Percentiles rank a stretch among this genome's conserved stretches.
phyloP scores from a whole-genome alignment of 2,329 filamentous ascomycete genomes.

The Hypoxylon sp. region DNA sequence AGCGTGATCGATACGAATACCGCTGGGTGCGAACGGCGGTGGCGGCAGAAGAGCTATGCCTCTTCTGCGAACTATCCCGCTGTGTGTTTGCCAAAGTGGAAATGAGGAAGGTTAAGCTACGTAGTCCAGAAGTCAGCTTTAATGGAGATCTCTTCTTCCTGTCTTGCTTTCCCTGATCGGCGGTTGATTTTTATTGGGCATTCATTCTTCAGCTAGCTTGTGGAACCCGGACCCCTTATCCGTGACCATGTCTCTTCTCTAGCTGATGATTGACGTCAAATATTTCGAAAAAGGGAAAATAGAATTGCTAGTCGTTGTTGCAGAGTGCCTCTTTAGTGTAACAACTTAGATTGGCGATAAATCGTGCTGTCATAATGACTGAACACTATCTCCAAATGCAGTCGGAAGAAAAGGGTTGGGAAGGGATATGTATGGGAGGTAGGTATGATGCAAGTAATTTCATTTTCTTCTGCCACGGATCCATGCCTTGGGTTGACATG shows the following conservation, averaged over 20 bases:
- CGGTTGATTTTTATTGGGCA: conserved; percentile 10
- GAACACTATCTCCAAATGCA: conserved; percentile 3
- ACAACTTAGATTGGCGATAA: neutral
- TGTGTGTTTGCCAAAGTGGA: neutral
- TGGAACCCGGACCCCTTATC: conserved; percentile 23
- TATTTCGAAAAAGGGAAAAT: conserved; percentile 22
- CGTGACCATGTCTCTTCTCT: conserved; percentile 29
- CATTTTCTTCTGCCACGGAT: conserved; percentile 1
- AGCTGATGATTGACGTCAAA: conserved; percentile 31
- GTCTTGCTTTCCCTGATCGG: conserved; percentile 13
- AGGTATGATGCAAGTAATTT: too few relatives aligned
- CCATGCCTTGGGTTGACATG: conserved; percentile 13
- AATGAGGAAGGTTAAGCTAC: too few relatives aligned
- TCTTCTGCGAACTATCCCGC: neutral
- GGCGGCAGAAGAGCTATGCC: neutral
- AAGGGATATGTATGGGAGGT: too few relatives aligned
- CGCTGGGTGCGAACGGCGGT: conserved; percentile 9
- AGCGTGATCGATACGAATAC: conserved; percentile 29
- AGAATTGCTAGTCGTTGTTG: conserved; percentile 21
- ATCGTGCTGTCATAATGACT: conserved; percentile 24
- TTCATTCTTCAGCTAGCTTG: conserved; percentile 8
- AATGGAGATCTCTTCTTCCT: conserved; percentile 5
- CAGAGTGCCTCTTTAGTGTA: conserved; percentile 22
- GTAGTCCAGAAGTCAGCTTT: conserved; percentile 12
- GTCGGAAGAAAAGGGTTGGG: conserved; percentile 12